Evolutionary conservation across 495 filamentous ascomycete species (phyloP).

Genomic region (Hypoxylon lenormandii): DNA sequence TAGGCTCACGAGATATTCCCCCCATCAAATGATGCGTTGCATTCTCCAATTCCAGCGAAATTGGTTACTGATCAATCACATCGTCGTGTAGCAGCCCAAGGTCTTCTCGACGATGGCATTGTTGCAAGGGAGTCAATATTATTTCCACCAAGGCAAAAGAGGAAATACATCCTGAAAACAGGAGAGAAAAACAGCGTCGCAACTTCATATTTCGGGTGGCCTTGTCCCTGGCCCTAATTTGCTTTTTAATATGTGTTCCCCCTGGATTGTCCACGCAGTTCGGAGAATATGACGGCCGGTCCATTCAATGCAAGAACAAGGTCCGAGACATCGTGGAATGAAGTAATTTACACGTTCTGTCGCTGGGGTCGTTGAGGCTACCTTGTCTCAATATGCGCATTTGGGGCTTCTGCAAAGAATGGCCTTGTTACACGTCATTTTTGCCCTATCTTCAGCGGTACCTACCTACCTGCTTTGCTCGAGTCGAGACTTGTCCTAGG

Average conservation of each 20-base stretch:
- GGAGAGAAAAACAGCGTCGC: constrained; percentile 29
- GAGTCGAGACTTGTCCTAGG: constrained; percentile 26
- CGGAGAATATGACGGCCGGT: constrained; percentile 40
- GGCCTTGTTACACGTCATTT: constrained; percentile 42
- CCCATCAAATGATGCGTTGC: constrained; percentile 31
- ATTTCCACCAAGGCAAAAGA: constrained; percentile 19
- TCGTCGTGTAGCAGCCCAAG: constrained; percentile 15
- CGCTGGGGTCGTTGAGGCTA: constrained; percentile 30
- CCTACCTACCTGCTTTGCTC: constrained; percentile 1
- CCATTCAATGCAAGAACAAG: constrained; percentile 46
- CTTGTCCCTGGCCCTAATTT: constrained; percentile 46
- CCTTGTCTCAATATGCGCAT: constrained; percentile 22
- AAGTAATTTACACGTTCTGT: constrained; percentile 39
- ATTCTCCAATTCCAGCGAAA: constrained; percentile 39
- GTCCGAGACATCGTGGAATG: constrained; percentile 42
- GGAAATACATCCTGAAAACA: constrained; percentile 20
- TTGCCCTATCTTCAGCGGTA: constrained; percentile 27
- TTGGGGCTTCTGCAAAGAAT: constrained; percentile 44
- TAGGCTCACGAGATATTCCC: constrained; percentile 3
- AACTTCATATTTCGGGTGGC: constrained; percentile 45
- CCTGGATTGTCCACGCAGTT: constrained; percentile 29
- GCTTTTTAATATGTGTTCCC: constrained; percentile 42
- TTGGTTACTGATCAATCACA: constrained; percentile 45
- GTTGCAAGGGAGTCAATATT: constrained; percentile 30
- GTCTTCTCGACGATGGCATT: constrained; percentile 17